phyloP scores from a whole-genome alignment of 805 yeast species.

The Wickerhamiella qilinensis region DNA sequence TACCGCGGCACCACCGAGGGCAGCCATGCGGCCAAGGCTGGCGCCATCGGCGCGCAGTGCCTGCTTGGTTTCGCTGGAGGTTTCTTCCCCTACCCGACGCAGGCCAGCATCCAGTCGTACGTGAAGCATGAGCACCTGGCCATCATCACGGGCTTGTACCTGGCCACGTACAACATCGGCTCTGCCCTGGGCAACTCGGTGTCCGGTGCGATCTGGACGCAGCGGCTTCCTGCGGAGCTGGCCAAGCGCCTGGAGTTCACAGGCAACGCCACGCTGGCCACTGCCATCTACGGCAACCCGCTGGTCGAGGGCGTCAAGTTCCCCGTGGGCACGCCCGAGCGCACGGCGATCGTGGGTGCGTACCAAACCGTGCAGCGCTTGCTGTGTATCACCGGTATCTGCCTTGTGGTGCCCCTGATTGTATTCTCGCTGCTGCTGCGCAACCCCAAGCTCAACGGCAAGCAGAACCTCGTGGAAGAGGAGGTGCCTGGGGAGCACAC shows the following conservation, averaged over 20 bases:
- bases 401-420: slow-evolving; percentile 39
- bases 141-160: slow-evolving; percentile 38
- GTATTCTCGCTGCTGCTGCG: slow-evolving; percentile 33
- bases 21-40: slow-evolving; percentile 21
- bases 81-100: slow-evolving; percentile 49
- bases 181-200: slow-evolving; percentile 46
- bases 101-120: slow-evolving; percentile 42
- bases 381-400: slow-evolving; percentile 37
- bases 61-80: slow-evolving; percentile 62
- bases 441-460: slow-evolving; percentile 30
- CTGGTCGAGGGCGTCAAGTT: slow-evolving; percentile 30
- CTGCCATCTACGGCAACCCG: slow-evolving; percentile 37
- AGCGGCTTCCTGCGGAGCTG: slow-evolving; percentile 33
- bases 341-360: slow-evolving; percentile 39
- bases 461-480: slow-evolving; percentile 13
- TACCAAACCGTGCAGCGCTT: slow-evolving; percentile 45
- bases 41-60: slow-evolving; percentile 50
- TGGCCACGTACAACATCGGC: slow-evolving; percentile 46
- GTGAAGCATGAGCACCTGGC: slow-evolving; percentile 52
- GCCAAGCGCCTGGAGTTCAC: slow-evolving; percentile 18
- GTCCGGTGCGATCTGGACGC: slow-evolving; percentile 61
- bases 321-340: slow-evolving; percentile 48
- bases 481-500: slow-evolving; percentile 3
- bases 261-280: slow-evolving; percentile 26
- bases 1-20: slow-evolving; percentile 39